A percentile compares a stretch with the other conserved stretches of the same genome.
Evolutionary conservation across 148 eudicot genomes (phyloP).

Genomic region (Arbutus unedo): DNA sequence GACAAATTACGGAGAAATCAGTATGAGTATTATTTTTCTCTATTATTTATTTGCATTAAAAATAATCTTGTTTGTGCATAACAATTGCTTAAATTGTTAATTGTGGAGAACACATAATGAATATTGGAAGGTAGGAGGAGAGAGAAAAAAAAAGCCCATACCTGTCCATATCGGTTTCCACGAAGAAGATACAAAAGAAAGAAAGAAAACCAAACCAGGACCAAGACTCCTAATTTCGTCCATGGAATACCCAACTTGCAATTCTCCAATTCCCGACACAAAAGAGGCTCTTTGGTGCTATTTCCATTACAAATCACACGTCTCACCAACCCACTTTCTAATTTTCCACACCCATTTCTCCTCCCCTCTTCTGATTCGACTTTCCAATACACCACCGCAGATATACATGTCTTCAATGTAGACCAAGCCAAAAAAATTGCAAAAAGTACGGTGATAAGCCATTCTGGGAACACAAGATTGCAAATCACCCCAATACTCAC

Average conservation of each 20-base stretch:
- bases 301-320: conserved; percentile 12
- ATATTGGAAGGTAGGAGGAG: not conserved
- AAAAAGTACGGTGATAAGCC: conserved; percentile 54
- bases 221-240: conserved; percentile 39
- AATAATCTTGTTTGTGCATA: not conserved
- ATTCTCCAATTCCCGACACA: conserved; percentile 18
- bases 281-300: conserved; percentile 27
- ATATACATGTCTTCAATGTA: conserved; percentile 47
- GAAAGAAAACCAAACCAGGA: conserved; percentile 52
- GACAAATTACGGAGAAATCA: too few relatives aligned
- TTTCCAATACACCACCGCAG: conserved; percentile 49
- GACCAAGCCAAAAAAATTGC: conserved; percentile 50
- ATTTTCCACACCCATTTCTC: conserved; percentile 4
- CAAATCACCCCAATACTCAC: conserved; percentile 60
- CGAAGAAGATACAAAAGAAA: conserved; percentile 44
- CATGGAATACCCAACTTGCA: conserved; percentile 33
- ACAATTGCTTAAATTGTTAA: not conserved
- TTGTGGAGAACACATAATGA: not conserved
- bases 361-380: conserved; percentile 39
- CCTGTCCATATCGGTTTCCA: conserved; percentile 54
- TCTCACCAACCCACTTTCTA: conserved; percentile 21
- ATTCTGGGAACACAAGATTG: conserved; percentile 49
- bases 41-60: not conserved
- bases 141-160: conserved; percentile 7
- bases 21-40: too few relatives aligned